These are phyloP conservation scores for Penicillium sp. DNA, from an alignment of 2,329 filamentous ascomycete genomes.

Conservation along the genomic window DNA sequence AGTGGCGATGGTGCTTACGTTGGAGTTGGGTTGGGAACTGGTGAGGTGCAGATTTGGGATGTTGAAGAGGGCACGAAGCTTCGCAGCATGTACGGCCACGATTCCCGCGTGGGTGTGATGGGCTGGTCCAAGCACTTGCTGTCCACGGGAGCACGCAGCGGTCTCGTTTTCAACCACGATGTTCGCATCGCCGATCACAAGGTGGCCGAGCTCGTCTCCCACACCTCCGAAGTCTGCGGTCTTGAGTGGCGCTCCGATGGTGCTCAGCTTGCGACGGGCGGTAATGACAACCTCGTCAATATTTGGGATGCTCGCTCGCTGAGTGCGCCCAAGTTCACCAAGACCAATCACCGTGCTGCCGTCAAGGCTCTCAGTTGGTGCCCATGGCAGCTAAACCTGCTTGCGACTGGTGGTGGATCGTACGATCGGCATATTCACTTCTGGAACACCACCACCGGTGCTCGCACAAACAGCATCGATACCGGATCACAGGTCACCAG, in stretches of 20 bases:
- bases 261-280: slow-evolving; percentile 91
- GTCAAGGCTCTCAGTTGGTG: slow-evolving; percentile 99
- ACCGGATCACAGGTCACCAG: slow-evolving; percentile 96
- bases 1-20: slow-evolving; percentile 95
- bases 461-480: slow-evolving; percentile 97
- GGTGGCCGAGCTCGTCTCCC: slow-evolving; percentile 90
- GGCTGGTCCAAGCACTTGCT: slow-evolving; percentile 98
- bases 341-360: slow-evolving; percentile 98
- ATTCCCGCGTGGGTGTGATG: slow-evolving; percentile 95
- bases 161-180: slow-evolving; percentile 96
- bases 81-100: slow-evolving; percentile 96
- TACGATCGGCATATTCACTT: slow-evolving; percentile 99
- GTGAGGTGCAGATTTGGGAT: slow-evolving; percentile 99
- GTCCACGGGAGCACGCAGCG: slow-evolving; percentile 88
- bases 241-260: slow-evolving; percentile 97
- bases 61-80: slow-evolving; percentile 92
- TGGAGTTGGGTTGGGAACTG: slow-evolving; percentile 85
- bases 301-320: slow-evolving; percentile 98
- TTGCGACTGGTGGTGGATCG: slow-evolving; percentile 91
- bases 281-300: slow-evolving; percentile 97
- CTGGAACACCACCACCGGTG: slow-evolving; percentile 98
- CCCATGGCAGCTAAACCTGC: slow-evolving; percentile 95
- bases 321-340: slow-evolving; percentile 93
- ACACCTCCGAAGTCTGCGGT: slow-evolving; percentile 96
- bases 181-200: slow-evolving; percentile 98